Base-by-base conservation (phyloP, 257 asterid genomes). In the Cordia subcordata region DNA sequence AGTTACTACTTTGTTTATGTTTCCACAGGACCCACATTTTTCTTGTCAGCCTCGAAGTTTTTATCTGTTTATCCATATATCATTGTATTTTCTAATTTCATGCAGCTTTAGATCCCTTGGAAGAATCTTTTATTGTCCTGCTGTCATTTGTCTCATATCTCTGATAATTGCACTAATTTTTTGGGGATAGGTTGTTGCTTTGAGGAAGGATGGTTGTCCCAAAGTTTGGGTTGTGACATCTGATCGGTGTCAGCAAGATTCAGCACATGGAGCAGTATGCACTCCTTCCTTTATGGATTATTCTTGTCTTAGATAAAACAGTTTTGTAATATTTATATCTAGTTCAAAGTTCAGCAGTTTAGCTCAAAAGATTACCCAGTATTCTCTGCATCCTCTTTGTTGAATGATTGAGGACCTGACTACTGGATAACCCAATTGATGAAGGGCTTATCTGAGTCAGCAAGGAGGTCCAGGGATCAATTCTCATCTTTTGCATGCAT, bases 161-260 rank as follows among this genome's bases (percentile, higher is more conserved):
- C 23, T 61, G 33, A 49, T 49, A 44, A 39, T 49, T 61, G 51
- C 38, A 3, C 19, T 46, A 57, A 42, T 60, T 52, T 23, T 55
- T 47, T 47, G 32, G 56, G 49, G 64, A 62, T 68, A 92, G 99
- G 96, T 88, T 53, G 96, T 67, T 49, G 96, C 96, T 54, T 75
- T 88, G 75, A 84, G 77, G 84, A 81, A 74, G 64, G 99, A 92
- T 76, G 99, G 99, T 50, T 92, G 96, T 77, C 99, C 99, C 33
- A 81, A 77, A 84, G 99, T 92, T 47, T 92, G 99, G 99, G 96
- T 92, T 59, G 96, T 69, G 47, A 86, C 99, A 42, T 92, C 99
- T 20, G 99, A 92, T 77, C 87, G 55, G 64, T 52, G 72, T 75
- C 95, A 88, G 58, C 99, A 88, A 78, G 61, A 88, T 69, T 93